Base-by-base conservation (phyloP, 2,329 filamentous ascomycete species). In the Colletotrichum salicis region DNA sequence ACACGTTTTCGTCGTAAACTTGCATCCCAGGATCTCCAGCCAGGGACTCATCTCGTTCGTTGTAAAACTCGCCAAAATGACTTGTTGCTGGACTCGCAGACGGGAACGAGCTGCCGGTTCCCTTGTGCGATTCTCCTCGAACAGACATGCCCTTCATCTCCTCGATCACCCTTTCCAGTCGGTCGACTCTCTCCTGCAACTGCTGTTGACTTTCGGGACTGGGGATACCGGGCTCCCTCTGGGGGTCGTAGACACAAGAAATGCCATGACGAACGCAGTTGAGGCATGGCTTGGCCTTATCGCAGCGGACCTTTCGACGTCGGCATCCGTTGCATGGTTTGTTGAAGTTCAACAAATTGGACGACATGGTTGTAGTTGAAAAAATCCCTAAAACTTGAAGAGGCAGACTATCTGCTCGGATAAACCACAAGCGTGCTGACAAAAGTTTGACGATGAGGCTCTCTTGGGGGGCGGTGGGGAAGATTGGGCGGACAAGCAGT, bases 241-340 rank as follows among this genome's bases (percentile, higher is more conserved):
- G 66, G 12, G 33, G 24, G 31, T 72, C 70, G 60, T 72, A 72
- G 55, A 69, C 55, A 55, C 70, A 72, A 24, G 45, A n/a, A 6
- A 69, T 69, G 54, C 70, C 70, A 54, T 72, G 66, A 12, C 60
- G 59, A 27, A 59, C 41, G 15, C 70, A 72, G 29, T 69, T 70
- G 52, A 63, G 51, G 55, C 72, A 74, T 19, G 72, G 72, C 54
- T 66, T 56, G 29, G 67, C 60, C 35, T 70, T 72, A 59, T 74
- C 70, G 63, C 72, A 74, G 35, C 68, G 72, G 19, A 74, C 70
- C 33, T 72, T 72, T 22, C 72, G 65, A 10, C 61, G 60, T 29
- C 70, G 62, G 52, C 72, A 74, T 22, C 45, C 58, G 24, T 48
- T 64, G 48, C 72, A 74, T 35, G 70, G 70, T 55, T 72, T 72